A percentile compares a stretch with the other conserved stretches of the same genome.
Conservation (phyloP, 352 stramenopile genomes). For the Pythium phragmitis region DNA sequence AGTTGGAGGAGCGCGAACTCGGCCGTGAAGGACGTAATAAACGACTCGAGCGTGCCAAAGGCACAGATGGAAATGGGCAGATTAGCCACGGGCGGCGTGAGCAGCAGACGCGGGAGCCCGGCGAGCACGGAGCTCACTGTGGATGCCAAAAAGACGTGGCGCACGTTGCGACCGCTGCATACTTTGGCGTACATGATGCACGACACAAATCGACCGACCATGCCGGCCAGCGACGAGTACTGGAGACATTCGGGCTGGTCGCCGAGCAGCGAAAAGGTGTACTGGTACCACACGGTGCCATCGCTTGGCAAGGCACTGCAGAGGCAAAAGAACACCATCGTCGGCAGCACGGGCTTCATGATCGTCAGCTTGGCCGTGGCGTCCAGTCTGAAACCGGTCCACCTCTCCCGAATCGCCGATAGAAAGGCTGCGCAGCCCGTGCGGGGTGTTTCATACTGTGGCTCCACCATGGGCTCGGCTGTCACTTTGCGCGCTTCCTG, state of each 20-base stretch:
- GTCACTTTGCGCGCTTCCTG: conserved; percentile 36
- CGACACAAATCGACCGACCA: conserved; percentile 68
- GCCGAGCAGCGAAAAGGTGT: conserved; percentile 62
- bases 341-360: conserved; percentile 54
- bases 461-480: not conserved
- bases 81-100: conserved; percentile 51
- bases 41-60: conserved; percentile 66
- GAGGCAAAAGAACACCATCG: conserved; percentile 83
- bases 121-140: conserved; percentile 65
- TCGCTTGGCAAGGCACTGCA: conserved; percentile 68
- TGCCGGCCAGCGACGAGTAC: conserved; percentile 65
- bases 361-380: conserved; percentile 42
- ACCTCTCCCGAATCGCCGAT: conserved; percentile 17
- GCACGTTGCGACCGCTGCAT: conserved; percentile 61
- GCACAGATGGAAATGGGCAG: conserved; percentile 68
- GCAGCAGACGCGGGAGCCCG: conserved; percentile 57
- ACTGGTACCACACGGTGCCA: conserved; percentile 80
- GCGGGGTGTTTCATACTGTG: not conserved
- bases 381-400: conserved; percentile 51
- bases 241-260: conserved; percentile 68
- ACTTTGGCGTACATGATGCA: conserved; percentile 76
- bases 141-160: conserved; percentile 72
- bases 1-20: conserved; percentile 83
- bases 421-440: conserved; percentile 7
- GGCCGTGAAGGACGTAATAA: conserved; percentile 73